A percentile compares a stretch with the other conserved stretches of the same genome.
phyloP scores from a whole-genome alignment of 495 filamentous ascomycete genomes.

The Lophiotrema nucula region DNA sequence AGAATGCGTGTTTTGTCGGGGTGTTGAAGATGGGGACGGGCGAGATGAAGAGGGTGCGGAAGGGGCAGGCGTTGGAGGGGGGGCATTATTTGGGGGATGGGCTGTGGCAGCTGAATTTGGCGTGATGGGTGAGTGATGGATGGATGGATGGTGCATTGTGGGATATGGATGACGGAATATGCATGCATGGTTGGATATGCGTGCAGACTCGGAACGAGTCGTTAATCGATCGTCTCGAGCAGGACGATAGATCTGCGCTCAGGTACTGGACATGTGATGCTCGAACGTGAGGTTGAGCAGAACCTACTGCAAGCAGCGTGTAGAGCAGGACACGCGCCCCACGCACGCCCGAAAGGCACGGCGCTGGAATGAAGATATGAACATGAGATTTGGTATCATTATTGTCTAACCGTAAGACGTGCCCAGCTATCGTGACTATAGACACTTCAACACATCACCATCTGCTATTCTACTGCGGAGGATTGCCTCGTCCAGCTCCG shows the following conservation, averaged over 20 bases:
- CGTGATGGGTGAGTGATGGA: slow-evolving; percentile 46
- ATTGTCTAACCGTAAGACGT: slow-evolving; percentile 20
- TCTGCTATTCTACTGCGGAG: no score
- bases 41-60: slow-evolving; percentile 89
- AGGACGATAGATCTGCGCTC: no score
- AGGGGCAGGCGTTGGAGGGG: slow-evolving; percentile 87
- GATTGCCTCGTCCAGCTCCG: slow-evolving; percentile 32
- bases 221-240: no score
- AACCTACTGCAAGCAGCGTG: no score
- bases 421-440: no score
- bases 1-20: slow-evolving; percentile 85
- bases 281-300: no score
- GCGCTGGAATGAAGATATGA: background rate
- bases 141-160: background rate
- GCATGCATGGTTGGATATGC: no score
- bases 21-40: slow-evolving; percentile 81
- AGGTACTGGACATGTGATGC: no score
- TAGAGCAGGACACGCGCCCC: no score
- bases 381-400: slow-evolving; percentile 30
- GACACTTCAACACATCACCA: no score
- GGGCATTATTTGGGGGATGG: slow-evolving; percentile 95
- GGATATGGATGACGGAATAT: no score
- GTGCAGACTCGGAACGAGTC: background rate
- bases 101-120: slow-evolving; percentile 75
- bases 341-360: no score